These are phyloP conservation scores for Kwoniella sp. DNA, from an alignment of 768 basidiomycete genomes.

Conservation along the genomic window DNA sequence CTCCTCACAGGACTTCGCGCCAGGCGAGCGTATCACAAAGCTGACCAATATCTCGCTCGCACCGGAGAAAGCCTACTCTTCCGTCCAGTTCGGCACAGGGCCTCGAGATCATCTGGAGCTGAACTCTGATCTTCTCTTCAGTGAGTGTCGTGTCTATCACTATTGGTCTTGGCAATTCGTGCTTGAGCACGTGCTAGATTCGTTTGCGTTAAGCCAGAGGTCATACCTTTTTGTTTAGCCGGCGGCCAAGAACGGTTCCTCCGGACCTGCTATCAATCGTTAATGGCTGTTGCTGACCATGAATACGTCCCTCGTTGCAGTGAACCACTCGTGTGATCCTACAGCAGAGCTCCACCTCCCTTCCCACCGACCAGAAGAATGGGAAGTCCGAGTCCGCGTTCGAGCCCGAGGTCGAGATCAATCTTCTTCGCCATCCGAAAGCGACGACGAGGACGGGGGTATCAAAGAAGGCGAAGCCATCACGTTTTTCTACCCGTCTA, in stretches of 20 bases:
- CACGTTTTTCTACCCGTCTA: conserved; percentile 69
- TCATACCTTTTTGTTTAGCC: not conserved
- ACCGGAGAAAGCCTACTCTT: conserved; percentile 60
- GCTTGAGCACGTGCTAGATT: too few relatives aligned
- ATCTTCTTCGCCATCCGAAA: conserved; percentile 59
- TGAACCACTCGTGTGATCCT: conserved; percentile 69
- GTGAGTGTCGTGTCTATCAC: conserved; percentile 54
- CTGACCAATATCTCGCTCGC: conserved; percentile 47
- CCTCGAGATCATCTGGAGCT: conserved; percentile 63
- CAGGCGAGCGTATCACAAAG: conserved; percentile 37
- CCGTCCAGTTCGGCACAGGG: conserved; percentile 62
- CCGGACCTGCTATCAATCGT: too few relatives aligned
- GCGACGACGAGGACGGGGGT: conserved; percentile 56
- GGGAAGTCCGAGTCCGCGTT: conserved; percentile 60
- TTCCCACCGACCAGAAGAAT: conserved; percentile 58
- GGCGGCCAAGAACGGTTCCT: too few relatives aligned
- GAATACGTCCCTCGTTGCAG: conserved; percentile 53
- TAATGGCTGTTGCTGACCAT: too few relatives aligned
- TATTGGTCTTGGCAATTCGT: not conserved
- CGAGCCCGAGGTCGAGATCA: too few relatives aligned
- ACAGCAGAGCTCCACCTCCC: conserved; percentile 65
- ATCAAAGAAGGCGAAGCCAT: conserved; percentile 57
- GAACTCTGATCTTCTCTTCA: conserved; percentile 66
- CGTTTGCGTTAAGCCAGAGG: too few relatives aligned
- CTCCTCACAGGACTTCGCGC: conserved; percentile 40